phyloP scores from a whole-genome alignment of 495 filamentous ascomycete genomes.

The Penicillium cataractarum region DNA sequence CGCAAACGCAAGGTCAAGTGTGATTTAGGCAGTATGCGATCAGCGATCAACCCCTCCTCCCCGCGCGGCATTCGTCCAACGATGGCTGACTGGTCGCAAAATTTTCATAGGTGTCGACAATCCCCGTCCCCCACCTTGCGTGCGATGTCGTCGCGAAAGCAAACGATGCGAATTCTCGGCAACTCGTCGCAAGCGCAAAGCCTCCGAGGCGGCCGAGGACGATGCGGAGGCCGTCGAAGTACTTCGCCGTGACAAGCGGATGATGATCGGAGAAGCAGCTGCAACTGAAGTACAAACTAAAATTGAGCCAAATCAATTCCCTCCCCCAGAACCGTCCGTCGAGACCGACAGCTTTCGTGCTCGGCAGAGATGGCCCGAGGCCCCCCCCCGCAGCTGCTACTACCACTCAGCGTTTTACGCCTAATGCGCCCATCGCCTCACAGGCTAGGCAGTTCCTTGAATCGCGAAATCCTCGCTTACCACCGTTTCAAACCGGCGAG shows the following conservation, averaged over 20 bases:
- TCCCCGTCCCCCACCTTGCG: conserved; percentile 90
- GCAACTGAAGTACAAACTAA: conserved; percentile 31
- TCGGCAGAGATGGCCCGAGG: conserved; percentile 42
- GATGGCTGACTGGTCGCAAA: conserved; percentile 19
- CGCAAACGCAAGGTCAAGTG: conserved; percentile 90
- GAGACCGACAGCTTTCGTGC: conserved; percentile 32
- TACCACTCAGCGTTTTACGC: conserved; percentile 29
- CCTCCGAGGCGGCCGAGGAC: conserved; percentile 62
- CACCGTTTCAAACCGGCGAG: conserved; percentile 36
- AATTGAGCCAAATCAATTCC: conserved; percentile 34
- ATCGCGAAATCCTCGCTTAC: conserved; percentile 30
- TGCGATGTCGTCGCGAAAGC: conserved; percentile 87
- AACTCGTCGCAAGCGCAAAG: conserved; percentile 90
- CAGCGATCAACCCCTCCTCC: conserved; percentile 11
- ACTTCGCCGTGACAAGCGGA: conserved; percentile 55
- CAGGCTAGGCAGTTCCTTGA: conserved; percentile 37
- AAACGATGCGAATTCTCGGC: conserved; percentile 97
- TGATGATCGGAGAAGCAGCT: conserved; percentile 49
- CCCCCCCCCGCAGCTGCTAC: conserved; percentile 18
- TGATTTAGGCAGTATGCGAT: conserved; percentile 72
- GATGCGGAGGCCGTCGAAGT: conserved; percentile 39
- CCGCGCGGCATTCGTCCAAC: background rate
- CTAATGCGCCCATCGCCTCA: conserved; percentile 29
- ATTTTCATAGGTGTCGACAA: conserved; percentile 70
- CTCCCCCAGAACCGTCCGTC: conserved; percentile 31